Conservation (phyloP, 2,329 filamentous ascomycete species). For the Nannizzia gypsea region DNA sequence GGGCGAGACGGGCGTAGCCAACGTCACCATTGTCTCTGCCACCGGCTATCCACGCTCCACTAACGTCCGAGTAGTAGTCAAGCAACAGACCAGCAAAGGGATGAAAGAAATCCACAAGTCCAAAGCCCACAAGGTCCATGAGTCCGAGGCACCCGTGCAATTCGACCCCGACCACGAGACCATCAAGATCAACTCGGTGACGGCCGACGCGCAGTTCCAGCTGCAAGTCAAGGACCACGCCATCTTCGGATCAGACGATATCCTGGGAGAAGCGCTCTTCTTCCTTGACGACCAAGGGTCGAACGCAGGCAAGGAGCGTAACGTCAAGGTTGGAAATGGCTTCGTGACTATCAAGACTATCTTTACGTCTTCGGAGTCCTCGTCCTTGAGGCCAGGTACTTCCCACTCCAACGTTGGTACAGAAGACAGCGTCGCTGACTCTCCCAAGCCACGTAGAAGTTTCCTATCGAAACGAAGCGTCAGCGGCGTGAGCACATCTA, state of each 20-base stretch:
- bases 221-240: conserved; percentile 75
- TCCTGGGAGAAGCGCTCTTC: conserved; percentile 75
- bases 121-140: conserved; percentile 66
- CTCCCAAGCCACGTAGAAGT: conserved; percentile 33
- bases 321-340: conserved; percentile 60
- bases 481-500: conserved; percentile 14
- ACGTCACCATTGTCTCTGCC: conserved; percentile 68
- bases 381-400: conserved; percentile 25
- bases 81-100: conserved; percentile 53
- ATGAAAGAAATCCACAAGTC: conserved; percentile 80
- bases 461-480: conserved; percentile 36
- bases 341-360: conserved; percentile 60
- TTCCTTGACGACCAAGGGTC: conserved; percentile 73
- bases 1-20: conserved; percentile 60
- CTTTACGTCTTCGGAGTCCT: conserved; percentile 47
- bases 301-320: conserved; percentile 55
- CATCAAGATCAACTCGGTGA: conserved; percentile 60
- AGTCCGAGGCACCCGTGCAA: conserved; percentile 44
- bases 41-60: conserved; percentile 62
- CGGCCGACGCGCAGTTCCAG: conserved; percentile 75
- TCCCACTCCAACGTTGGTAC: conserved; percentile 24
- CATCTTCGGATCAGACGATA: conserved; percentile 70
- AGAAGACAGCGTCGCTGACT: conserved; percentile 23
- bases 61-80: conserved; percentile 67
- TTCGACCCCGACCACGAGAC: conserved; percentile 57